phyloP scores from a whole-genome alignment of 805 yeast genomes.

The Pichia rugopelliculosa region DNA sequence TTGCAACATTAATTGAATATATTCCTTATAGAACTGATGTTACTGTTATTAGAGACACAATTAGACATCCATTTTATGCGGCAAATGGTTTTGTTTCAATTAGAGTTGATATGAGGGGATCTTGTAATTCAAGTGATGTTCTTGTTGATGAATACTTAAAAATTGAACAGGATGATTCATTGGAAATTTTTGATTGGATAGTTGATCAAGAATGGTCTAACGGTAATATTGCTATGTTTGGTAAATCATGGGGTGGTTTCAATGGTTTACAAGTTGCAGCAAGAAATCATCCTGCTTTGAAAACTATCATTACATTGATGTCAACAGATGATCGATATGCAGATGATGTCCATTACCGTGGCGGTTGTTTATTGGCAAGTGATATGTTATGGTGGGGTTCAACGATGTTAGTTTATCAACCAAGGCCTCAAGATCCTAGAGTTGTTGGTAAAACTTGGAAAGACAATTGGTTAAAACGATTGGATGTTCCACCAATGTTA shows the following conservation, averaged over 20 bases:
- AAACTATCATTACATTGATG: slow-evolving; percentile 36
- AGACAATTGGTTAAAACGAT: slow-evolving; percentile 34
- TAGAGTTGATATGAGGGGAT: slow-evolving; percentile 41
- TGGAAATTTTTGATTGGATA: slow-evolving; percentile 38
- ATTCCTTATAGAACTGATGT: slow-evolving; percentile 41
- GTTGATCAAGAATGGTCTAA: slow-evolving; percentile 36
- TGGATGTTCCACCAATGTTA: slow-evolving; percentile 34
- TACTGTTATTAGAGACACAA: slow-evolving; percentile 37
- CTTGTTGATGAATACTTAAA: slow-evolving; percentile 35
- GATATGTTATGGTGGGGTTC: slow-evolving; percentile 48
- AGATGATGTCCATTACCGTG: slow-evolving; percentile 44
- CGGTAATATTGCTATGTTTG: slow-evolving; percentile 40
- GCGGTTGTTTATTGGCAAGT: slow-evolving; percentile 37
- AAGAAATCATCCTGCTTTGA: slow-evolving; percentile 39
- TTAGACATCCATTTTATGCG: slow-evolving; percentile 40
- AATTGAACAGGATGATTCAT: slow-evolving; percentile 38
- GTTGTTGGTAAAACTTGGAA: slow-evolving; percentile 35
- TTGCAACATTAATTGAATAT: slow-evolving; percentile 36
- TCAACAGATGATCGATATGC: slow-evolving; percentile 42
- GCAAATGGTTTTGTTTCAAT: slow-evolving; percentile 40
- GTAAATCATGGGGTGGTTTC: slow-evolving; percentile 45
- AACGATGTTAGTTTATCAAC: slow-evolving; percentile 37
- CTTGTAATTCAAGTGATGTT: slow-evolving; percentile 36
- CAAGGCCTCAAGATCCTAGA: slow-evolving; percentile 40
- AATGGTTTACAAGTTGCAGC: slow-evolving; percentile 40